Evolutionary conservation across 805 yeast species (phyloP), one percentile per base, ranked within the genome.

Genomic region (Komagataella populi): DNA sequence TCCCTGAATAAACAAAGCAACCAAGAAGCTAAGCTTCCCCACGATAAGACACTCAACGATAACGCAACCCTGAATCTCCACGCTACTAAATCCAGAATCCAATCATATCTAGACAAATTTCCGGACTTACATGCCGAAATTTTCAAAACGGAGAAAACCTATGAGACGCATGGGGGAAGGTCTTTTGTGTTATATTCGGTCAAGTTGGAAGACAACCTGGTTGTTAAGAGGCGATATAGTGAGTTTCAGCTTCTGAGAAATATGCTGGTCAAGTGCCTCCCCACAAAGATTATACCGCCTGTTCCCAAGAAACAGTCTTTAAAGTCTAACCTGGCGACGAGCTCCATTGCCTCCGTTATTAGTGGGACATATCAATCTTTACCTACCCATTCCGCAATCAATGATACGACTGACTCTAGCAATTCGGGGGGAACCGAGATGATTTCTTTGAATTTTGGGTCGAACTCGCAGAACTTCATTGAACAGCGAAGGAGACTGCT

Each of bases 231-330:
- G 59, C 73, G 98, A 47, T 93, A 93, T 63, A 84, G 96, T 39
- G 99, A 93, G 63, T 93, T 93, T 63, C 96, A 87, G 60, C 79
- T 86, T 49, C 72, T 93, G 47, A 72, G 96, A 54, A 83, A 79
- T 45, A 75, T 84, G 4, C 70, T 93, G 20, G 71, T 81, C 3
- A 80, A 83, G 57, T 67, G 87, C 44, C 84, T 84, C 56, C 97
- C 99, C 3, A 80, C 93, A 3, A 63, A 81, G 3, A 76, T 93
- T 3, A 79, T 93, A 4, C 99, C 99, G 6, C 97, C 98, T 1
- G 91, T 93, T 7, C 99, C 99, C 0, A 85, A 83, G 64, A 86
- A 86, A 63, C 91, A 85, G 63, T 73, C 86, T 14, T 63, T 85
- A 56, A 61, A 60, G 10, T 65, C 70, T 3, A 66, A 62, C 51